A percentile compares a stretch with the other conserved stretches of the same genome.
These are phyloP conservation scores for Solanum pennellii DNA, from an alignment of 257 asterid species.

Conservation along the genomic window DNA sequence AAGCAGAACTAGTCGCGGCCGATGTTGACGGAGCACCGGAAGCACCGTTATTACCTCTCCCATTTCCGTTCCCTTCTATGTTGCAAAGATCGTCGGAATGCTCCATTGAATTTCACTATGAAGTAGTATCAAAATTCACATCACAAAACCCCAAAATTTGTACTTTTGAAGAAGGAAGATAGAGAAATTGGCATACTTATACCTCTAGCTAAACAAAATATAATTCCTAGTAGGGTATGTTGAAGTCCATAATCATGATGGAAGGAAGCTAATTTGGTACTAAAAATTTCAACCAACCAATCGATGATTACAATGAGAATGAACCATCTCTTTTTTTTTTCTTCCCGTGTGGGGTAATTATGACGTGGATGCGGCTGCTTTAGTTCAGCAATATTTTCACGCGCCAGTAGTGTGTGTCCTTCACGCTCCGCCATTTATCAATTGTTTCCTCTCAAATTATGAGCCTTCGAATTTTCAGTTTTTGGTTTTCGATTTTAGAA, in stretches of 20 bases:
- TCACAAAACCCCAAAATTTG: neutral
- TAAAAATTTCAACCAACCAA: constrained; percentile 2
- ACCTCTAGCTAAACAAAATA: neutral
- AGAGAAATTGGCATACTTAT: neutral
- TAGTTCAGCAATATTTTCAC: neutral
- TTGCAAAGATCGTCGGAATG: constrained; percentile 44
- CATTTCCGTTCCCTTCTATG: constrained; percentile 36
- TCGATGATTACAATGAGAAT: neutral
- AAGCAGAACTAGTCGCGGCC: constrained; percentile 33
- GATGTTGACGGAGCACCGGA: constrained; percentile 18
- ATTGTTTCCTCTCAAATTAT: no score
- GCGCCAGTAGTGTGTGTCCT: neutral
- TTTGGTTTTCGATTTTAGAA: no score
- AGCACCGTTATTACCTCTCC: constrained; percentile 20
- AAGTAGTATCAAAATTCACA: neutral
- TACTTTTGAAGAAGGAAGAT: neutral
- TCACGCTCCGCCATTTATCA: neutral
- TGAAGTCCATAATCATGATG: neutral
- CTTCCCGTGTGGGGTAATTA: neutral
- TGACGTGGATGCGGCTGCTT: neutral
- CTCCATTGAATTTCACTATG: constrained; percentile 38
- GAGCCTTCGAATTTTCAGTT: no score
- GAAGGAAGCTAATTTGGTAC: neutral
- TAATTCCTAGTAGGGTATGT: neutral
- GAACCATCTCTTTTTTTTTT: no score